Base-by-base conservation (phyloP, 2,329 filamentous ascomycete genomes). In the Microthyrium microscopicum region DNA sequence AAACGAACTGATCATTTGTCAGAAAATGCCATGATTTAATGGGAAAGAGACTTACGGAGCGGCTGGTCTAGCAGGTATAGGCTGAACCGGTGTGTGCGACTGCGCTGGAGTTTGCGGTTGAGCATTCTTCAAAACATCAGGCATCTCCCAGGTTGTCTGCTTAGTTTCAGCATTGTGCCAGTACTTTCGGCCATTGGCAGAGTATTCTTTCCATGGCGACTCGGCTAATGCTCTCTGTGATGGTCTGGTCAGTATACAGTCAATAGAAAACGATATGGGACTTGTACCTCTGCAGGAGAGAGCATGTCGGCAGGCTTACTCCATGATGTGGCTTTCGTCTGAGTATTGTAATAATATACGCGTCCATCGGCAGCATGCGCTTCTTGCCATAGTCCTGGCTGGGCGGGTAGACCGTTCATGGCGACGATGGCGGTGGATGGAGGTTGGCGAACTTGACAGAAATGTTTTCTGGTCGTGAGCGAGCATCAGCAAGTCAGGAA, bases 91-190 rank as follows among this genome's bases (percentile, higher is more conserved):
- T 11, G 27, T 15, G n/a, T n/a, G n/a, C n/a, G n/a, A n/a, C n/a
- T 40, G 36, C 8, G 15, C 28, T 24, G 41, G 44, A 26, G 63
- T 62, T 41, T 72, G 68, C 33, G 75, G 75, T 37, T 85, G 62
- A 39, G 81, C 79, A 45, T 68, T 67, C 50, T 80, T 83, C 58
- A 85, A 85, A 41, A 61, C 72, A 35, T 83, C 79, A 36, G 89
- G 89, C 68, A 93, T 85, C 48, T 85, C 78, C 89, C 89, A 98
- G 20, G 80, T 83, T 53, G 84, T 95, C 59, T 84, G 70, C 57
- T 87, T 85, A 28, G 81, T 85, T 55, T 91, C 78, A 21, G 76
- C 80, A 55, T 98, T 89, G 55, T 85, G 87, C 46, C 84, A 98
- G 58, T 98, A 98, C 51, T 87, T 82, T 46, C 77, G 74, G 29